Percentiles rank a stretch among this genome's conserved stretches.
Conservation (phyloP, 495 filamentous ascomycete species). For the Trichoderma asperelloides region DNA sequence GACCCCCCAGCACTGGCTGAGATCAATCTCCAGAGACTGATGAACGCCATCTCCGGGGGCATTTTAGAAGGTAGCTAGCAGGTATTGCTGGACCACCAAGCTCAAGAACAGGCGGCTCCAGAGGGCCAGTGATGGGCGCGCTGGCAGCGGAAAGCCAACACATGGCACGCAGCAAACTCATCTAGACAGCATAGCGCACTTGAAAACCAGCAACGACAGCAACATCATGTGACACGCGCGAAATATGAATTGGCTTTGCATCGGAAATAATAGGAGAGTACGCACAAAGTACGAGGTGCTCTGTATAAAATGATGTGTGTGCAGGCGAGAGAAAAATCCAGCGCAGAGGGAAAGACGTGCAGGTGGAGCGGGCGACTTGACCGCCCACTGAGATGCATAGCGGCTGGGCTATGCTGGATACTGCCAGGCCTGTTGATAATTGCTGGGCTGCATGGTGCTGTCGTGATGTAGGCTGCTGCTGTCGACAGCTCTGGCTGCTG, state of each 20-base stretch:
- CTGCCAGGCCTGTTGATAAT: not conserved
- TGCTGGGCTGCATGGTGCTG: not conserved
- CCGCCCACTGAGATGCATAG: constrained; percentile 4
- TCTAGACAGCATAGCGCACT: not conserved
- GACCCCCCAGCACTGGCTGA: not conserved
- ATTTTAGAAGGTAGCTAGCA: not conserved
- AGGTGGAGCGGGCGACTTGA: not conserved
- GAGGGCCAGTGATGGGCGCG: not conserved
- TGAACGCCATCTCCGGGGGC: not conserved
- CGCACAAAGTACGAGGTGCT: not conserved
- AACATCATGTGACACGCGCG: not conserved
- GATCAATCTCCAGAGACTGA: not conserved
- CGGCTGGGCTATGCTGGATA: not conserved
- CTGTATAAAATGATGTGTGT: not conserved
- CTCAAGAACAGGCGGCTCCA: not conserved
- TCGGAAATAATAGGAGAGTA: not conserved
- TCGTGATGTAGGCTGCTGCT: not conserved
- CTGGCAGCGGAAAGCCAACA: not conserved
- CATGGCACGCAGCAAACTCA: not conserved
- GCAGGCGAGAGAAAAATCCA: not conserved
- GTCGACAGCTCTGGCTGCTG: too few relatives aligned
- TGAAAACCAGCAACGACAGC: not conserved
- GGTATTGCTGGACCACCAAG: not conserved
- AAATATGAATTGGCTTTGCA: not conserved
- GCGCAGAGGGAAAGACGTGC: not conserved